Evolutionary conservation across 495 filamentous ascomycete genomes (phyloP), one percentile per base, ranked within the genome.

Genomic region (Chaetomium fimeti): DNA sequence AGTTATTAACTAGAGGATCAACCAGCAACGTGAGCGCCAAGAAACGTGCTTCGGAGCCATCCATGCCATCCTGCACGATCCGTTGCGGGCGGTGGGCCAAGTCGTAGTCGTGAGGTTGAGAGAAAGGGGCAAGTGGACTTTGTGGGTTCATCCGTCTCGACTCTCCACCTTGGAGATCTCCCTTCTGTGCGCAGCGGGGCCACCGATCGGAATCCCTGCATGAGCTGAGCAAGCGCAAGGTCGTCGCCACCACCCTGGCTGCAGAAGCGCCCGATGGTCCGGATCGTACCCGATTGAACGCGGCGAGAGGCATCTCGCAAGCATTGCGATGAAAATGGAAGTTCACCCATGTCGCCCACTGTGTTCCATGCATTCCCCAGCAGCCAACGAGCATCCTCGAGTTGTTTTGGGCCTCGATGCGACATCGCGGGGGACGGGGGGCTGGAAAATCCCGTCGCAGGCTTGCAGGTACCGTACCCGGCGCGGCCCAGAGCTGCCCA

Each of bases 261-360:
- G 53, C 52, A 63, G 42, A 47, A 5, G 52, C 52, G 42, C 52
- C 61, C 52, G 29, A 57, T 6, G 20, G 4, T 15, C 28, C 61
- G 61, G 61, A 16, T 57, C 53, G 11, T 20, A 29, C 25, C 61
- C 61, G 61, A 62, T 62, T 62, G 61, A 43, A 27, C 25, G 29
- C 40, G 52, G 24, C 12, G 9, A 22, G 16, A 38, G 15, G 42
- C 61, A 40, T 25, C 53, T 5, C 9, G 5, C 27, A 38, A 38
- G 61, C 61, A 63, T 7, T 11, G 15, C 42, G 43, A 57, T 25
- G 61, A 22, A 49, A 48, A 40, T 20, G 53, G 61, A 40, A 57
- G 38, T 7, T 43, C 5, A 27, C 13, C 47, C 28, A n/a, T 16
- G 38, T 42, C 40, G 40, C 61, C 32, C n/a, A 43, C 28, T 24